Conservation (phyloP, 2,329 filamentous ascomycete species). For the Ilyonectria mors-panacis region DNA sequence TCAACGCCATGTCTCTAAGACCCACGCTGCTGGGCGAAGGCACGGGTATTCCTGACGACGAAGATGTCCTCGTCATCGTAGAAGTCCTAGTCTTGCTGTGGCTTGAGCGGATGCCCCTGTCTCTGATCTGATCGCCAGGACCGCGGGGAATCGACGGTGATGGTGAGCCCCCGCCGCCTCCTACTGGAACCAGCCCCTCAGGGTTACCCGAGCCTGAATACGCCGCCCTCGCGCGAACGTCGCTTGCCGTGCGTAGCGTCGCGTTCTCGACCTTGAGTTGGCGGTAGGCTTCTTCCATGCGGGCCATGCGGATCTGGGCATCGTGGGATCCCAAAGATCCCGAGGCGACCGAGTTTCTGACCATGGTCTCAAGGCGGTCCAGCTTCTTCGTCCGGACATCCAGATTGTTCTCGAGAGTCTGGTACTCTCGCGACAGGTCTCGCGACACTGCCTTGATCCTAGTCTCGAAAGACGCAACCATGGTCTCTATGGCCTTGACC, state of each 20-base stretch:
- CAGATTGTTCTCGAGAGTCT: constrained; percentile 84
- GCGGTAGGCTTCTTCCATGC: constrained; percentile 73
- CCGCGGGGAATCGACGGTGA: constrained; percentile 70
- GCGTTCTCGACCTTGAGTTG: constrained; percentile 76
- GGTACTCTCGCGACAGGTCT: constrained; percentile 92
- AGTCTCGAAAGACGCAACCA: constrained; percentile 82
- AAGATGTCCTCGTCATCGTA: constrained; percentile 51
- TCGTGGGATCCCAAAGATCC: constrained; percentile 62
- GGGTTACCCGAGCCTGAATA: constrained; percentile 58
- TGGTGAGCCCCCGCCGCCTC: constrained; percentile 60
- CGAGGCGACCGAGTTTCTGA: constrained; percentile 74
- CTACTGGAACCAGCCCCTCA: constrained; percentile 52
- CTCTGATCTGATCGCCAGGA: constrained; percentile 62
- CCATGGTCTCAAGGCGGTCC: constrained; percentile 86
- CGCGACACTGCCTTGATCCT: constrained; percentile 90
- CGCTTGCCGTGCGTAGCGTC: constrained; percentile 77
- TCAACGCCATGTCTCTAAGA: constrained; percentile 49
- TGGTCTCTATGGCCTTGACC: constrained; percentile 87
- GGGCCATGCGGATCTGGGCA: constrained; percentile 63
- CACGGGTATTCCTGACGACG: constrained; percentile 47
- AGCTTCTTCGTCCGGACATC: constrained; percentile 87
- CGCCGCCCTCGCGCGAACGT: constrained; percentile 68
- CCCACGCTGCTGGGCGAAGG: constrained; percentile 44
- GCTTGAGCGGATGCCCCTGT: constrained; percentile 53
- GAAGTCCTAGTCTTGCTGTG: constrained; percentile 51